A percentile compares a stretch with the other conserved stretches of the same genome.
Evolutionary conservation across 2,329 filamentous ascomycete genomes (phyloP).

Genomic region (Plenodomus lindquistii): DNA sequence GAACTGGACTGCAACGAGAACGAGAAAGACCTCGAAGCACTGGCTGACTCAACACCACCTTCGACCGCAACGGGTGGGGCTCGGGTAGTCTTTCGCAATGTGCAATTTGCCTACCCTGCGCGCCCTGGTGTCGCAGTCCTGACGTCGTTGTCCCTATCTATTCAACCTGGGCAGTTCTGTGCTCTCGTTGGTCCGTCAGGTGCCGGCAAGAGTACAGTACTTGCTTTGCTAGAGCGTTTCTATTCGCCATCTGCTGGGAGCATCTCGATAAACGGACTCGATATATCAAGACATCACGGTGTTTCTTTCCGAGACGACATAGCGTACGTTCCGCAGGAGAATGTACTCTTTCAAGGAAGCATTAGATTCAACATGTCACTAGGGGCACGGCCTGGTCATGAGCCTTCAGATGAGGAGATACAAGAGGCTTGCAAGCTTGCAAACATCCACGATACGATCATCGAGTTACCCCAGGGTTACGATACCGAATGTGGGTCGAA

Average conservation of each 20-base stretch:
- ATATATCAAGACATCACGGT: conserved; percentile 48
- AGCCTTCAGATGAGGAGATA: conserved; percentile 63
- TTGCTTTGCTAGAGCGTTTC: conserved; percentile 58
- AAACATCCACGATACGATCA: conserved; percentile 72
- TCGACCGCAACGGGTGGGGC: conserved; percentile 65
- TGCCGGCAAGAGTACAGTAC: conserved; percentile 69
- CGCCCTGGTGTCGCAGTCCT: conserved; percentile 63
- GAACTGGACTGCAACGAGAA: conserved; percentile 74
- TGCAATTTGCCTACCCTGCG: conserved; percentile 69
- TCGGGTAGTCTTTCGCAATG: conserved; percentile 60
- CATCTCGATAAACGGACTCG: conserved; percentile 57
- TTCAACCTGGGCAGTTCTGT: conserved; percentile 63
- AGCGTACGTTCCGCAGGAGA: conserved; percentile 54
- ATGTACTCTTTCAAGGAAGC: conserved; percentile 53
- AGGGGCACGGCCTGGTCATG: conserved; percentile 57
- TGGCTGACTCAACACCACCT: conserved; percentile 52
- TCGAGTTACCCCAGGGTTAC: conserved; percentile 66
- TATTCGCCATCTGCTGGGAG: conserved; percentile 56
- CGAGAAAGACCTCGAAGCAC: conserved; percentile 41
- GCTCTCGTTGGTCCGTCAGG: conserved; percentile 69
- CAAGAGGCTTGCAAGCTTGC: conserved; percentile 68
- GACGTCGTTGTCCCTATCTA: conserved; percentile 58
- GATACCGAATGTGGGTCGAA: conserved; percentile 56
- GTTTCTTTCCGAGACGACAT: conserved; percentile 50
- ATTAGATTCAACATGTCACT: conserved; percentile 54